These are phyloP conservation scores for Hypoxylon sp. DNA, from an alignment of 2,329 filamentous ascomycete genomes.

Conservation along the genomic window DNA sequence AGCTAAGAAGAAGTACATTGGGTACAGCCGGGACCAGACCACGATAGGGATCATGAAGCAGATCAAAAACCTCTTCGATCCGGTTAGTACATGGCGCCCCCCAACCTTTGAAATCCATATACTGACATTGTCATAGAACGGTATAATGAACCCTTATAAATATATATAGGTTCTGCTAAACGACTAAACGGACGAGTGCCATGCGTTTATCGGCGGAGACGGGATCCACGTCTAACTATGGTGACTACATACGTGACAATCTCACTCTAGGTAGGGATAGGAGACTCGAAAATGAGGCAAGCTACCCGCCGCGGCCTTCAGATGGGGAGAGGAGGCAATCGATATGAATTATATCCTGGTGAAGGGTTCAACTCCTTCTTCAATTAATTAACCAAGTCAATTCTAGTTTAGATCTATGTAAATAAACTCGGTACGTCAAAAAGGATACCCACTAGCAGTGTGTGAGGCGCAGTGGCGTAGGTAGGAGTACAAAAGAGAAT, in stretches of 20 bases:
- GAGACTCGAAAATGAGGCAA: neutral
- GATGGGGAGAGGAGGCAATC: neutral
- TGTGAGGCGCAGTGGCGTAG: slow-evolving; percentile 1
- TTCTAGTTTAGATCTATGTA: neutral
- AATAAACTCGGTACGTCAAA: slow-evolving; percentile 11
- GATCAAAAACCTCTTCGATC: slow-evolving; percentile 94
- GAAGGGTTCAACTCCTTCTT: slow-evolving; percentile 14
- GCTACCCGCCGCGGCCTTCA: neutral
- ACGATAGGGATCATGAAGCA: slow-evolving; percentile 95
- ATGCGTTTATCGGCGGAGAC: neutral
- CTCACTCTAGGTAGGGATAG: neutral
- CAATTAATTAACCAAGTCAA: slow-evolving; percentile 21
- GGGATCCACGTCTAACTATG: neutral
- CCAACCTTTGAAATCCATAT: slow-evolving; percentile 11
- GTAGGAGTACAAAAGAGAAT: neutral
- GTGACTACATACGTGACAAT: neutral
- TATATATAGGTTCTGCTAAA: slow-evolving; percentile 73
- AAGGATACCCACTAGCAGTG: slow-evolving; percentile 1
- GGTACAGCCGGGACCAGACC: slow-evolving; percentile 89
- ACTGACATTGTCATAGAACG: slow-evolving; percentile 75
- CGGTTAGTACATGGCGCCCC: slow-evolving; percentile 71
- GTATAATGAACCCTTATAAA: slow-evolving; percentile 99
- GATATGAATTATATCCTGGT: slow-evolving; percentile 6
- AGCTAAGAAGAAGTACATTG: slow-evolving; percentile 95
- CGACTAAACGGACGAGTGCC: neutral